Evolutionary conservation across 2,329 filamentous ascomycete species (phyloP).

Genomic region (Xenosphaeropsis pyriputrescens): DNA sequence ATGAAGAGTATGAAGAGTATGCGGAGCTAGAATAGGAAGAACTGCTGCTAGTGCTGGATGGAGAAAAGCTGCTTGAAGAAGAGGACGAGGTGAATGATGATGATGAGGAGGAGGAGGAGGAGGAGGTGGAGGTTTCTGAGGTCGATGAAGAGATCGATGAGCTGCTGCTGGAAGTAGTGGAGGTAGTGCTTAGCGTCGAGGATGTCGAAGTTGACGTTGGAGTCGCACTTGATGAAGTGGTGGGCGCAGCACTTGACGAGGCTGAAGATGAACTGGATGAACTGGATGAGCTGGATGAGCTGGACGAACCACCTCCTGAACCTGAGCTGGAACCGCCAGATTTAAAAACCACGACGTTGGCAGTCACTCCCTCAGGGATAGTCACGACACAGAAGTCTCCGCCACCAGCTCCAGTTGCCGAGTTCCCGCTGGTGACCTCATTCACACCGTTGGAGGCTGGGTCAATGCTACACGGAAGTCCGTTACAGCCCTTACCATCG

Average conservation of each 20-base stretch:
- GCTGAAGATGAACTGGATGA: constrained; percentile 6
- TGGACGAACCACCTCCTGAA: constrained; percentile 1
- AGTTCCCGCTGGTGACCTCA: constrained; percentile 38
- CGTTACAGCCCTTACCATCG: constrained; percentile 48
- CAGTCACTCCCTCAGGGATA: constrained; percentile 48
- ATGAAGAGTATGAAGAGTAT: constrained; percentile 4
- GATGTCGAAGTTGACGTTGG: constrained; percentile 7
- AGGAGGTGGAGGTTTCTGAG: constrained; percentile 4
- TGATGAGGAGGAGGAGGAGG: constrained; percentile 3
- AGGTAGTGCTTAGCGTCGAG: constrained; percentile 8
- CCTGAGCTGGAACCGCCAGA: constrained; percentile 8
- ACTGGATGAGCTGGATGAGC: constrained; percentile 1
- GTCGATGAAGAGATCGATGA: constrained; percentile 7
- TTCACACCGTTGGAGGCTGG: constrained; percentile 39
- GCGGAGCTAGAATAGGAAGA: constrained; percentile 2
- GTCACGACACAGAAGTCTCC: constrained; percentile 66
- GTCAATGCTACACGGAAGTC: constrained; percentile 61
- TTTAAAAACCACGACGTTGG: constrained; percentile 51
- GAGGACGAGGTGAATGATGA: constrained; percentile 1
- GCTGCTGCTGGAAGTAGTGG: constrained; percentile 6
- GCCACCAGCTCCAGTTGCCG: constrained; percentile 48
- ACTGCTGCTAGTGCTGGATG: constrained; percentile 4
- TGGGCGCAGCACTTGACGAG: constrained; percentile 1
- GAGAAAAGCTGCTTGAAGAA: constrained; percentile 2
- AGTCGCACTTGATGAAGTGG: constrained; percentile 9